These are phyloP conservation scores for Kalanchoe fedtschenkoi DNA, from an alignment of 164 flowering plant genomes.

Conservation along the genomic window DNA sequence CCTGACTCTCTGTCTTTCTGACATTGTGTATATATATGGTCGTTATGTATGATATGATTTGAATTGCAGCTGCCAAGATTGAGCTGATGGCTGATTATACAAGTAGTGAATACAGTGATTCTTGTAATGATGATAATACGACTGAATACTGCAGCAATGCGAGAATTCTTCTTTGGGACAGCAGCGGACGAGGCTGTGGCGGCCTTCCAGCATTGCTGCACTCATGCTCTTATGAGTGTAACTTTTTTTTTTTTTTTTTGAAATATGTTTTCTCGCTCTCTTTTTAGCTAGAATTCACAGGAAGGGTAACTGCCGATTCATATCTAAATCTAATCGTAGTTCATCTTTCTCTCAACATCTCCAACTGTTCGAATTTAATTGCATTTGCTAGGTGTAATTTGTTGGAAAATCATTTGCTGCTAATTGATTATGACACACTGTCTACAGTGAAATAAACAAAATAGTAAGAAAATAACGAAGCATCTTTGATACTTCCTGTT, in stretches of 20 bases:
- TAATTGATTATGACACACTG: too few relatives aligned
- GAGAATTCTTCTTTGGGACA: slow-evolving; percentile 2
- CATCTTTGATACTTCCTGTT: too few relatives aligned
- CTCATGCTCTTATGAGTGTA: neutral
- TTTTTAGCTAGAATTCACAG: neutral
- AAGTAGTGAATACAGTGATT: neutral
- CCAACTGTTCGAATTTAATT: neutral
- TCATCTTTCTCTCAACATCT: too few relatives aligned
- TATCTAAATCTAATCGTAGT: too few relatives aligned
- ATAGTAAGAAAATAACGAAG: too few relatives aligned
- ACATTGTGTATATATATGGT: neutral
- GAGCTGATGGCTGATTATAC: slow-evolving; percentile 1
- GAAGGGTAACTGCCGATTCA: too few relatives aligned
- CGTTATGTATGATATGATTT: neutral
- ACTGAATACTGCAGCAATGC: neutral
- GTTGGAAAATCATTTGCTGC: too few relatives aligned
- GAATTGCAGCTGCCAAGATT: neutral
- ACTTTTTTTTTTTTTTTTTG: neutral
- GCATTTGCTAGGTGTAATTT: too few relatives aligned
- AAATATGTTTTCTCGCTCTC: too few relatives aligned
- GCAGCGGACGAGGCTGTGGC: neutral
- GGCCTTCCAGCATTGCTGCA: neutral
- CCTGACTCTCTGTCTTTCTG: slow-evolving; percentile 2
- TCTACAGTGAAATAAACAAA: too few relatives aligned
- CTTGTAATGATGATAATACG: neutral